These are phyloP conservation scores for Kalmusia sp. DNA, from an alignment of 2,329 filamentous ascomycete genomes.

Conservation along the genomic window DNA sequence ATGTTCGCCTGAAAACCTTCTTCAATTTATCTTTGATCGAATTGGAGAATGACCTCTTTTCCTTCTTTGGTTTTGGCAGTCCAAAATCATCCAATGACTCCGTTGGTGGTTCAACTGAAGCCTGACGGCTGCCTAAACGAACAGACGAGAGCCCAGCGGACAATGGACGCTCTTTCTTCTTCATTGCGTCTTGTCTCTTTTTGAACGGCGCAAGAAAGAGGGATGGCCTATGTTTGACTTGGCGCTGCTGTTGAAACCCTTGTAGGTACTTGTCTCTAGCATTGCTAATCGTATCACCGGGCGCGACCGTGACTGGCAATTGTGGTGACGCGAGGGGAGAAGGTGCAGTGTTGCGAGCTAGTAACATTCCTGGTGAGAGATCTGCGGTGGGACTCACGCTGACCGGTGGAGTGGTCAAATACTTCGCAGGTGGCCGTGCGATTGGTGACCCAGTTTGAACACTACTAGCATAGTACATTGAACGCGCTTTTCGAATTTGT, in stretches of 20 bases:
- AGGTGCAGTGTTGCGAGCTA: conserved; percentile 8
- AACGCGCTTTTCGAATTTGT: conserved; percentile 46
- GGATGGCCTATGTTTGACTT: conserved; percentile 51
- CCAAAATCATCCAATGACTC: conserved; percentile 28
- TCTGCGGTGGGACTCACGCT: conserved; percentile 11
- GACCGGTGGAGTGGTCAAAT: conserved; percentile 31
- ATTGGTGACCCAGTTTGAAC: conserved; percentile 47
- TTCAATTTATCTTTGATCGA: conserved; percentile 68
- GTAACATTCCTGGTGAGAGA: background rate
- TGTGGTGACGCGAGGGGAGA: conserved; percentile 31
- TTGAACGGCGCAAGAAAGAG: conserved; percentile 54
- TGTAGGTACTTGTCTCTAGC: conserved; percentile 52
- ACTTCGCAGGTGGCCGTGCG: conserved; percentile 40
- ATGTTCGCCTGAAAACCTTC: conserved; percentile 59
- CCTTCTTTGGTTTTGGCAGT: conserved; percentile 50
- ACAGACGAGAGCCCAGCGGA: conserved; percentile 26
- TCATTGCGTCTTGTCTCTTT: conserved; percentile 47
- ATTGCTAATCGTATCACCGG: conserved; percentile 34
- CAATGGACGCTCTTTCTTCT: conserved; percentile 25
- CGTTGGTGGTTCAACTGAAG: conserved; percentile 13
- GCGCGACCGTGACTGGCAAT: conserved; percentile 33
- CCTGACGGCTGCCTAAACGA: conserved; percentile 16
- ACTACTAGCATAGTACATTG: conserved; percentile 49
- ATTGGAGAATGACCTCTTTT: conserved; percentile 68
- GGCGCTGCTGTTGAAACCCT: conserved; percentile 49